Percentiles rank a stretch among this genome's conserved stretches.
Evolutionary conservation across 1,139 yeast species (phyloP).

Genomic region (Kodamaea ohmeri): DNA sequence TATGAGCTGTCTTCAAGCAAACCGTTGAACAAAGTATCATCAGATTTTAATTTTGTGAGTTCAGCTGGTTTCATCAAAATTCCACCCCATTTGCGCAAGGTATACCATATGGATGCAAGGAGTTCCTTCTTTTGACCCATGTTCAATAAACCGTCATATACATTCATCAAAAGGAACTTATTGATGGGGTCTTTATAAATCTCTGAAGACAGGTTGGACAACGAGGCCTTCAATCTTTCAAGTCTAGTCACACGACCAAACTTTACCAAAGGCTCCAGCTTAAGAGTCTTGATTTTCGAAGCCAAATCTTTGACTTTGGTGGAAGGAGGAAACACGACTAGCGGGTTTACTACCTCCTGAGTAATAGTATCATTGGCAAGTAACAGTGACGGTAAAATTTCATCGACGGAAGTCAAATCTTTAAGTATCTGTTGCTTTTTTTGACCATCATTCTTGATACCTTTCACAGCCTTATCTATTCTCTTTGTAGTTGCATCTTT

Average conservation of each 20-base stretch:
- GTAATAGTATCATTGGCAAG: conserved; percentile 7
- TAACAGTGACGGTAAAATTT: conserved; percentile 17
- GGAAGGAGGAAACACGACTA: conserved; percentile 31
- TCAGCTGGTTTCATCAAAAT: conserved; percentile 14
- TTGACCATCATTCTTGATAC: conserved; percentile 3
- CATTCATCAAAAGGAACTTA: conserved; percentile 30
- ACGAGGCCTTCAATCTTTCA: conserved; percentile 19
- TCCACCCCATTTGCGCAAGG: conserved; percentile 38
- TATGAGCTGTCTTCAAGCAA: conserved; percentile 11
- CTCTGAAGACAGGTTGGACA: conserved; percentile 13
- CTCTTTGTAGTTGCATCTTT: conserved; percentile 19
- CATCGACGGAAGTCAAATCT: conserved; percentile 7
- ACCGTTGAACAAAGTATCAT: conserved; percentile 1
- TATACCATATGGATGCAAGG: conserved; percentile 29
- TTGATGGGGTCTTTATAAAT: conserved; percentile 20
- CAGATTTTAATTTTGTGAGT: conserved; percentile 4
- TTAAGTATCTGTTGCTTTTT: conserved; percentile 1
- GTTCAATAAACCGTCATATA: conserved; percentile 32
- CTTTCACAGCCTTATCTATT: conserved; percentile 12
- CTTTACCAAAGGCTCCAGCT: conserved; percentile 28
- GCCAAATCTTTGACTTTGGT: conserved; percentile 4
- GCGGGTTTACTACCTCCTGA: conserved; percentile 25
- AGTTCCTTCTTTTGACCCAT: conserved; percentile 35
- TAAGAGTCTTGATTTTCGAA: conserved; percentile 3
- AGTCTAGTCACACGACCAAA: conserved; percentile 26